Evolutionary conservation across 2,329 filamentous ascomycete genomes (phyloP).

Genomic region (Teratosphaeria viscida): DNA sequence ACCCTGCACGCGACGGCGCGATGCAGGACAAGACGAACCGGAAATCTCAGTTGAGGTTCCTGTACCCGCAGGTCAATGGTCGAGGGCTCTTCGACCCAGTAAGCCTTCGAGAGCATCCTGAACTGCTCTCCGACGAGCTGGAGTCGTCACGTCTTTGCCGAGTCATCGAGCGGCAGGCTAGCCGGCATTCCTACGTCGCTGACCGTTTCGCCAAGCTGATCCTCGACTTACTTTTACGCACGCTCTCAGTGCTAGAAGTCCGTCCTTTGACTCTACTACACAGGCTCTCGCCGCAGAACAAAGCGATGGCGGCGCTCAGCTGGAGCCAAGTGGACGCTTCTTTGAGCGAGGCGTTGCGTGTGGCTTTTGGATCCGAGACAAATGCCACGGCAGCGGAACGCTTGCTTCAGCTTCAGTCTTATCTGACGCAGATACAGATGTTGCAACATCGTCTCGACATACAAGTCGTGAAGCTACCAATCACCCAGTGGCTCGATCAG

Average conservation of each 20-base stretch:
- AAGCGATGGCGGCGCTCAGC: not conserved
- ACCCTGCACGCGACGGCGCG: not conserved
- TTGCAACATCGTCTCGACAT: not conserved
- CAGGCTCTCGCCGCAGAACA: not conserved
- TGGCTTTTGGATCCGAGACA: not conserved
- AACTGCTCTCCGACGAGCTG: not conserved
- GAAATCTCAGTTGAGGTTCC: not conserved
- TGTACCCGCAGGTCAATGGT: not conserved
- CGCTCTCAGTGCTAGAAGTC: constrained; percentile 11
- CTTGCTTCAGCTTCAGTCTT: not conserved
- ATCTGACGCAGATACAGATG: not conserved
- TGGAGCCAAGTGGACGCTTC: constrained; percentile 9
- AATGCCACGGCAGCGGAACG: not conserved
- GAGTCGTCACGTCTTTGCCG: not conserved
- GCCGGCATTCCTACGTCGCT: constrained; percentile 4
- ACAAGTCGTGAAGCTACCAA: not conserved
- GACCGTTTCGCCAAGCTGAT: constrained; percentile 10
- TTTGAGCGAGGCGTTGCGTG: not conserved
- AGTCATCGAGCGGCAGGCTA: not conserved
- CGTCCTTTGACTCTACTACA: constrained; percentile 2
- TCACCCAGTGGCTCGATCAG: not conserved
- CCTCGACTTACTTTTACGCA: constrained; percentile 9
- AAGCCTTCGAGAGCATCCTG: not conserved
- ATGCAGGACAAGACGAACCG: not conserved
- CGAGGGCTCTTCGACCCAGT: not conserved